A percentile compares a stretch with the other conserved stretches of the same genome.
phyloP scores from a whole-genome alignment of 2,329 filamentous ascomycete genomes.

The Sclerotinia subarctica region DNA sequence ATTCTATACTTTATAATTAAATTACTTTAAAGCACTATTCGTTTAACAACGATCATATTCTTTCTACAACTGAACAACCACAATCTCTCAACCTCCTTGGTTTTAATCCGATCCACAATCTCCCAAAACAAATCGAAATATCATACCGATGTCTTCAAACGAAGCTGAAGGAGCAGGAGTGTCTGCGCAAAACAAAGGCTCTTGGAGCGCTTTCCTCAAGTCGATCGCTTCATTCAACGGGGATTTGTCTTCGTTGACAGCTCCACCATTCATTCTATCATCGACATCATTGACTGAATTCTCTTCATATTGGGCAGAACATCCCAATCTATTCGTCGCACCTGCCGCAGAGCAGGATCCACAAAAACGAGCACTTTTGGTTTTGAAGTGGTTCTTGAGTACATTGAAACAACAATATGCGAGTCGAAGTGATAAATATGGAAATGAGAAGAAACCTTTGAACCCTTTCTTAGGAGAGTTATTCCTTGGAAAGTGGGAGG shows the following conservation, averaged over 20 bases:
- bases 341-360: conserved; percentile 76
- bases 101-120: conserved; percentile 4
- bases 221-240: conserved; percentile 81
- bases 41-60: neutral
- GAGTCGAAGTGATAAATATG: conserved; percentile 70
- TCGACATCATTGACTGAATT: conserved; percentile 76
- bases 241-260: conserved; percentile 75
- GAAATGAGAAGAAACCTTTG: conserved; percentile 95
- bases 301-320: conserved; percentile 79
- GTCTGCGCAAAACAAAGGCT: conserved; percentile 36
- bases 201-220: conserved; percentile 40
- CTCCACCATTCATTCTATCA: conserved; percentile 78
- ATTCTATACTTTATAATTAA: neutral
- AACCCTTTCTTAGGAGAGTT: conserved; percentile 96
- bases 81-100: conserved; percentile 13
- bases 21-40: neutral
- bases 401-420: conserved; percentile 85
- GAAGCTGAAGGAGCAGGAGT: conserved; percentile 37
- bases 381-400: conserved; percentile 95
- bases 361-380: conserved; percentile 76
- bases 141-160: conserved; percentile 31
- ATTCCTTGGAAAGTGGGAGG: conserved; percentile 87
- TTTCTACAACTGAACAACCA: neutral
- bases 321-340: conserved; percentile 74
- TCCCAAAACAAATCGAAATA: neutral